These are phyloP conservation scores for Backusella luteola DNA, from an alignment of 192 early-diverging fungal species.

Conservation along the genomic window DNA sequence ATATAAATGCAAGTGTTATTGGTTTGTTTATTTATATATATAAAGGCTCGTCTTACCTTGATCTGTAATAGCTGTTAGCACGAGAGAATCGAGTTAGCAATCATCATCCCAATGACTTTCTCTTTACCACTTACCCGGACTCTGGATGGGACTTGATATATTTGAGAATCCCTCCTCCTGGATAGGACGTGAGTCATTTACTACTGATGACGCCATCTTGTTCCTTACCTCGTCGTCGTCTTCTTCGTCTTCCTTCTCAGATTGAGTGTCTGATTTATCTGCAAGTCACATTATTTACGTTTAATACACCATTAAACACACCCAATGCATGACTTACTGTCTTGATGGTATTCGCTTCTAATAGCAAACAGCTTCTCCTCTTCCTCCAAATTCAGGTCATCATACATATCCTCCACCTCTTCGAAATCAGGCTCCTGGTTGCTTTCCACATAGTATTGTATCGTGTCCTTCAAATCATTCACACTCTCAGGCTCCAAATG, in stretches of 20 bases:
- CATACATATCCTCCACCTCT: slow-evolving; percentile 93
- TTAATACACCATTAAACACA: not conserved
- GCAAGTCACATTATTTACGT: too few species aligned
- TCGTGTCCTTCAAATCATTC: slow-evolving; percentile 78
- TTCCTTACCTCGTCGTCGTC: slow-evolving; percentile 1
- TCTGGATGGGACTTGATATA: not conserved
- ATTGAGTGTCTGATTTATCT: slow-evolving; percentile 9
- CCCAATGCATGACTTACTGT: not conserved
- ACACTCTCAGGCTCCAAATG: slow-evolving; percentile 84
- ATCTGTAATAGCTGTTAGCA: not conserved
- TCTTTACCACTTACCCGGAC: not conserved
- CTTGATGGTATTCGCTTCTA: slow-evolving; percentile 65
- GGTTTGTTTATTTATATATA: not conserved
- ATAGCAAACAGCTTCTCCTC: slow-evolving; percentile 83
- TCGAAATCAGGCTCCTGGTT: slow-evolving; percentile 88
- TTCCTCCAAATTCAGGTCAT: slow-evolving; percentile 89
- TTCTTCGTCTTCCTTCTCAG: not conserved
- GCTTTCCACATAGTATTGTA: slow-evolving; percentile 89
- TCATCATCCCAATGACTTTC: not conserved
- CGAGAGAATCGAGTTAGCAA: not conserved
- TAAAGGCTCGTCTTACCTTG: not conserved
- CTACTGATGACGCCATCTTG: not conserved
- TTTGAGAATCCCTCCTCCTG: not conserved
- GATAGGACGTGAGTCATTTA: not conserved
- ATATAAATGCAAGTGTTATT: not conserved